Base-by-base conservation (phyloP, 192 early-diverging fungal genomes). In the Phlyctochytrium arcticum region DNA sequence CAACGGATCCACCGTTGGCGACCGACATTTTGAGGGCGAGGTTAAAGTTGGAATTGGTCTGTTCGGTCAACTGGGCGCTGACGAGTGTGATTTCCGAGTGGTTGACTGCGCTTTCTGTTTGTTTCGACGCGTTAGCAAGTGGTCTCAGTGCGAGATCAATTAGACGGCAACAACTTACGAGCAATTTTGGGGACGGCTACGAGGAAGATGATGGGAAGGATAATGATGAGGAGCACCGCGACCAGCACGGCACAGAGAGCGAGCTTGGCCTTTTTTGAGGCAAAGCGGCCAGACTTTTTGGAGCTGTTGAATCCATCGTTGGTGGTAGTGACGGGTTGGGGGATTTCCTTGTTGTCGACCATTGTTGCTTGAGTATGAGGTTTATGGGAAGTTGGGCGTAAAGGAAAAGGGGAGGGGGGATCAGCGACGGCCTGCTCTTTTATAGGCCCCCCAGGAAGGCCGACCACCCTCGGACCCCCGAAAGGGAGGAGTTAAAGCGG, bases 91-190 rank as follows among this genome's bases (percentile, higher is more conserved):
- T 58, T 27, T 26, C 48, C 17, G 69, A 62, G 6, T 21, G n/a
- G 62, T 75, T 64, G 35, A 75, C 68, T 1, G 37, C 12, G 32
- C 36, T 49, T 48, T 75, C 62, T 53, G 29, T n/a, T n/a, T n/a
- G n/a, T n/a, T n/a, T n/a, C n/a, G n/a, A n/a, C n/a, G n/a, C n/a
- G n/a, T n/a, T n/a, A n/a, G n/a, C n/a, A n/a, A n/a, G n/a, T n/a
- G n/a, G n/a, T n/a, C n/a, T n/a, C n/a, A n/a, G n/a, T n/a, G n/a
- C n/a, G n/a, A n/a, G n/a, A n/a, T n/a, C n/a, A n/a, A n/a, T n/a
- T n/a, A 29, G 29, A 29, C 50, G 5, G 17, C 17, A 27, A 15
- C 19, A n/a, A 64, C 62, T 54, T 64, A 64, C 62, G 64, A 47
- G 64, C 64, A 57, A 66, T 27, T 29, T 66, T 66, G 19, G 64